A percentile compares a stretch with the other conserved stretches of the same genome.
Evolutionary conservation across 2,329 filamentous ascomycete genomes (phyloP).

Genomic region (Microsporum canis): DNA sequence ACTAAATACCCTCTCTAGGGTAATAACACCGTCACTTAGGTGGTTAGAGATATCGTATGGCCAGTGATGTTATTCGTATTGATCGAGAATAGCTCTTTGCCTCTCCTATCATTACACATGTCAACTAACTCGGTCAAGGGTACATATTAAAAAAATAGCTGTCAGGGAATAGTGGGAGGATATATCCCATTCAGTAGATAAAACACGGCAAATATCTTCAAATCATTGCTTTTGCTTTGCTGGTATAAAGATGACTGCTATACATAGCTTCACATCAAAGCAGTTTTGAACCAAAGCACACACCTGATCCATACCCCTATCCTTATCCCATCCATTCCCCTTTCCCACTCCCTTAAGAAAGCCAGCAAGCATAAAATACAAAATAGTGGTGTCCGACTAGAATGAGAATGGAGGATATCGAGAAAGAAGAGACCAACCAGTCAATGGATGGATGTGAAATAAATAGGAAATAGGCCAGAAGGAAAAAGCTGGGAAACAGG

Average conservation of each 20-base stretch:
- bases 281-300: background rate
- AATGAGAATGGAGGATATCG: background rate
- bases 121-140: too few relatives aligned
- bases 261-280: background rate
- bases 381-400: background rate
- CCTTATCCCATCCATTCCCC: background rate
- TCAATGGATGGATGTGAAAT: background rate
- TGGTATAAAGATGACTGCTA: background rate
- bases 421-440: background rate
- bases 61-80: too few relatives aligned
- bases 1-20: too few relatives aligned
- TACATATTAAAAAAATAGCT: too few relatives aligned
- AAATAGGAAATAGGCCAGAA: background rate
- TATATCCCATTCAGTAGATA: background rate
- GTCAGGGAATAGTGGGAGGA: too few relatives aligned
- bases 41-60: too few relatives aligned
- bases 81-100: too few relatives aligned
- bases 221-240: background rate
- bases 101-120: too few relatives aligned
- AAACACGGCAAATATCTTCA: background rate
- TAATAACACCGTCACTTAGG: too few relatives aligned
- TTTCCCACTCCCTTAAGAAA: background rate
- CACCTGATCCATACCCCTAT: background rate
- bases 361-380: slow-evolving; percentile 1
- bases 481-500: background rate